Percentiles rank a stretch among this genome's conserved stretches.
Evolutionary conservation across 139 green algal genomes (phyloP).

Genomic region (Limnomonas spitsbergensis): DNA sequence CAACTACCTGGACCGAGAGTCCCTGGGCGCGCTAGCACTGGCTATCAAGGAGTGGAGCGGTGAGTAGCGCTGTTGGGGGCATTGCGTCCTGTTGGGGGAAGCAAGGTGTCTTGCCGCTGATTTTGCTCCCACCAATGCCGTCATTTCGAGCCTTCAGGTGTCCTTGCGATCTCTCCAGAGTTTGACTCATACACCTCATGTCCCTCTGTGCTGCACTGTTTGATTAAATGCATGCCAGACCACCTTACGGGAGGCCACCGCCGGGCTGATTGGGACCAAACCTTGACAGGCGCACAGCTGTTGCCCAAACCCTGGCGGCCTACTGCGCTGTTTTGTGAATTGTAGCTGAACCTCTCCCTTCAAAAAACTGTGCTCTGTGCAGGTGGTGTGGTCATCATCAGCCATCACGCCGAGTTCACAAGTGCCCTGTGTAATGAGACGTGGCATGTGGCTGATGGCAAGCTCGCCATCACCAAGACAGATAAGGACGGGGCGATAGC

Average conservation of each 20-base stretch:
- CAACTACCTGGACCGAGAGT: constrained; percentile 85
- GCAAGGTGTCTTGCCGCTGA: not conserved
- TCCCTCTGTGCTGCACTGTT: not conserved
- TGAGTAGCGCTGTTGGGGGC: not conserved
- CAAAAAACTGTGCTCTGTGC: too few relatives aligned
- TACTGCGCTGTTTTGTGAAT: too few relatives aligned
- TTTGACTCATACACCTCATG: not conserved
- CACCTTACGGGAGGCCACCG: too few relatives aligned
- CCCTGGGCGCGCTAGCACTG: constrained; percentile 73
- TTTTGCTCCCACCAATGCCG: not conserved
- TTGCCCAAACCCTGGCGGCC: too few relatives aligned
- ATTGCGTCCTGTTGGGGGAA: not conserved
- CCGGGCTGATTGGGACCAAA: too few relatives aligned
- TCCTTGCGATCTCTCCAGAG: not conserved
- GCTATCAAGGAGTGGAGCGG: constrained; percentile 67
- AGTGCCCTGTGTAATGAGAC: constrained; percentile 39
- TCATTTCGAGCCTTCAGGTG: not conserved
- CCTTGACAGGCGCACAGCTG: too few relatives aligned
- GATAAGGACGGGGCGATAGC: too few relatives aligned
- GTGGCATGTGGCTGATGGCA: constrained; percentile 14
- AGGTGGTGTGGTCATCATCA: constrained; percentile 48
- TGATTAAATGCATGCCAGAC: not conserved
- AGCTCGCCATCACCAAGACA: constrained; percentile 19
- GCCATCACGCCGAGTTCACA: constrained; percentile 47
- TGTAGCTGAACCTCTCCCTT: too few relatives aligned